These are phyloP conservation scores for Verbascum thapsus DNA, from an alignment of 257 asterid species.

Conservation along the genomic window DNA sequence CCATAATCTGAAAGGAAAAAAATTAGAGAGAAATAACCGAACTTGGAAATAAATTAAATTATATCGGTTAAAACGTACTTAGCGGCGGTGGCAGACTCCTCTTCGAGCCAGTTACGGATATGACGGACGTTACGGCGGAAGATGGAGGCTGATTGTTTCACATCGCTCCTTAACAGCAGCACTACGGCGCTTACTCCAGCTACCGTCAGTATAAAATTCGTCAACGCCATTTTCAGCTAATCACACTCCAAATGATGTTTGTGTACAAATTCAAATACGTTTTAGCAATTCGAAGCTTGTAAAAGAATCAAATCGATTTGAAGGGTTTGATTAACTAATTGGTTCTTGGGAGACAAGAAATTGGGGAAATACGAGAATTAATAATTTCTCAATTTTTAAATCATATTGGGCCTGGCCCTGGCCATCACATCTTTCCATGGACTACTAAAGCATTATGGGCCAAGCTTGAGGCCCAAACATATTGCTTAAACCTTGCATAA, in stretches of 20 bases:
- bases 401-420: background rate
- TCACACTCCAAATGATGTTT: constrained; percentile 7
- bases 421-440: background rate
- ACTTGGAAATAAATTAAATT: too few relatives aligned
- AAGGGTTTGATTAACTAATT: constrained; percentile 20
- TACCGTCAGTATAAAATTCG: constrained; percentile 71
- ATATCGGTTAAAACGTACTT: constrained; percentile 40
- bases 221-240: constrained; percentile 56
- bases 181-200: constrained; percentile 68
- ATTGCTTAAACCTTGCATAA: too few relatives aligned
- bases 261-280: background rate
- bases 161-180: constrained; percentile 63
- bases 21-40: too few relatives aligned
- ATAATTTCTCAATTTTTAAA: background rate
- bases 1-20: too few relatives aligned
- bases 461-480: background rate
- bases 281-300: background rate
- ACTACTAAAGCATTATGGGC: background rate
- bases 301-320: constrained; percentile 13
- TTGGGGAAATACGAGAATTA: constrained; percentile 26
- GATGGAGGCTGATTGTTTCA: constrained; percentile 64
- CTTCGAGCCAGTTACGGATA: constrained; percentile 74
- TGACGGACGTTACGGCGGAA: constrained; percentile 73
- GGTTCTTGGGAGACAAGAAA: constrained; percentile 33
- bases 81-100: constrained; percentile 62